Base-by-base conservation (phyloP, 208 protist genomes). In the Leishmania guyanensis region DNA sequence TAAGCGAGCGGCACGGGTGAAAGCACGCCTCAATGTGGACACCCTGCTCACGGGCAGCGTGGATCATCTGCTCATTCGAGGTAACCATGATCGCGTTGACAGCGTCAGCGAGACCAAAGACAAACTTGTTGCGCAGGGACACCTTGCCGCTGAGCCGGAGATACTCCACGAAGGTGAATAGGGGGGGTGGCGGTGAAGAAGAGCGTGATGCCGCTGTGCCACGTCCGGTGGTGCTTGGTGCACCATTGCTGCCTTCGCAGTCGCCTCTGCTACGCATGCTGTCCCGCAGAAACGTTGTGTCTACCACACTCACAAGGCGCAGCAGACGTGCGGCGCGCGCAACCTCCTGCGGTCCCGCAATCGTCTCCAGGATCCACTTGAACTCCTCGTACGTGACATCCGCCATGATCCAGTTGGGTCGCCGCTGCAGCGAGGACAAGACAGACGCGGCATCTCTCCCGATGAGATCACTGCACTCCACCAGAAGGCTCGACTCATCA, bases 381-480 rank as follows among this genome's bases (percentile, higher is more conserved):
- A 96, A 96, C 84, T 94, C 92, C 22, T 89, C 84, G 29, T 91
- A 87, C 12, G 89, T 92, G 74, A 92, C 72, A 80, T 94, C 92
- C 2, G 90, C 83, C 14, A 96, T 80, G 39, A 96, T 79, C 92
- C 92, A 96, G 83, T 94, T 96, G 9, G 85, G 71, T 12, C 81
- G 17, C 53, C n/a, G 48, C 58, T n/a, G 48, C 43, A 36, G 10
- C 60, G 75, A 51, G n/a, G 29, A 53, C 51, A 12, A 33, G 12
- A 6, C n/a, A 20, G 72, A 79, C 62, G 22, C 50, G n/a, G 36
- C 20, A 26, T 29, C 64, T n/a, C 76, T 54, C 26, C 39, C 62
- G 5, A 20, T 12, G 29, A 29, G 16, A 6, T 17, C 71, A 26
- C 48, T 43, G 50, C 20, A 66, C 33, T 85, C 77, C 0, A 20